A percentile compares a stretch with the other conserved stretches of the same genome.
Conservation (phyloP, 768 basidiomycete genomes). For the Boletales sp. region DNA sequence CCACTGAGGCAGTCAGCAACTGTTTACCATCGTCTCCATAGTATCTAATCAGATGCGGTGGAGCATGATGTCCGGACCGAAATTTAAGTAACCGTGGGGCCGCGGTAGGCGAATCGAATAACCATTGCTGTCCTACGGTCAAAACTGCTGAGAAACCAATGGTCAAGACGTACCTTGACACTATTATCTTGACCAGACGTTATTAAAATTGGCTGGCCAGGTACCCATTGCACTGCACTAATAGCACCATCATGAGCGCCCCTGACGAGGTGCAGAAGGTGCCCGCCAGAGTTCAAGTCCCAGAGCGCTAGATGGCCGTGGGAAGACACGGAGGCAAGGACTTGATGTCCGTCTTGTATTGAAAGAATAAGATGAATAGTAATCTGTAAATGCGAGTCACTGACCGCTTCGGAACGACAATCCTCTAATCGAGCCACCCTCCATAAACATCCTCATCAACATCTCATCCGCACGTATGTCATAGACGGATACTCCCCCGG, state of each 20-base stretch:
- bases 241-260: constrained; percentile 89
- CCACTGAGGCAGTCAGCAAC: constrained; percentile 82
- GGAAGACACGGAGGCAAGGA: constrained; percentile 84
- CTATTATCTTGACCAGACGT: constrained; percentile 94
- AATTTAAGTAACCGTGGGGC: constrained; percentile 87
- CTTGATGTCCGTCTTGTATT: constrained; percentile 73
- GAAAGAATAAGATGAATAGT: constrained; percentile 1
- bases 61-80: constrained; percentile 87
- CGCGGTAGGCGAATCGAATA: constrained; percentile 88
- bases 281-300: constrained; percentile 83
- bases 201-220: constrained; percentile 87
- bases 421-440: constrained; percentile 72
- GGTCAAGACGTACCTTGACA: constrained; percentile 63
- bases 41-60: constrained; percentile 89
- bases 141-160: background rate
- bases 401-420: constrained; percentile 85
- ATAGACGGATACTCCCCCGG: constrained; percentile 84
- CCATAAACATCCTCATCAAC: constrained; percentile 87
- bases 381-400: constrained; percentile 18
- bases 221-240: constrained; percentile 84
- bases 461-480: constrained; percentile 90
- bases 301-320: constrained; percentile 88
- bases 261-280: constrained; percentile 78
- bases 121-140: constrained; percentile 76
- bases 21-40: constrained; percentile 98